Conservation (phyloP, 2,329 filamentous ascomycete genomes). For the Botryosphaeria agaves region DNA sequence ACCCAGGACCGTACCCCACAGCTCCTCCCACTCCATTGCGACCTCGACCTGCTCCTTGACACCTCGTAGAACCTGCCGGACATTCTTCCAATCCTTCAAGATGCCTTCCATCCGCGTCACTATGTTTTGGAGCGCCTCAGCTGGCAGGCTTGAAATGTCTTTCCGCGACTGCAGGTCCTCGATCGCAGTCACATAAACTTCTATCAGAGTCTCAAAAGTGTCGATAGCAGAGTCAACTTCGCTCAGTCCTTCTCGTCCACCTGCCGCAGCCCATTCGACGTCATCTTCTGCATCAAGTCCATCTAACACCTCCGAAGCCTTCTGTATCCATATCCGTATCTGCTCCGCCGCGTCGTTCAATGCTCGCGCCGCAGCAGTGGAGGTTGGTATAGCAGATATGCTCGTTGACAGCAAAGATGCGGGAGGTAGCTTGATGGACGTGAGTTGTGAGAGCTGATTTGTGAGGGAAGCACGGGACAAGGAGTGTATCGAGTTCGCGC, state of each 20-base stretch:
- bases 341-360: slow-evolving; percentile 79
- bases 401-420: slow-evolving; percentile 67
- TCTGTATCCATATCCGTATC: slow-evolving; percentile 84
- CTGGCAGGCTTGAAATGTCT: slow-evolving; percentile 56
- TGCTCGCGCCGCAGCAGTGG: slow-evolving; percentile 65
- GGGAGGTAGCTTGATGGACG: slow-evolving; percentile 75
- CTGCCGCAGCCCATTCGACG: slow-evolving; percentile 87
- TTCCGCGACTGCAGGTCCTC: slow-evolving; percentile 67
- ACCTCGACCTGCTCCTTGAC: slow-evolving; percentile 88
- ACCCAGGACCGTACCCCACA: slow-evolving; percentile 85
- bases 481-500: slow-evolving; percentile 81
- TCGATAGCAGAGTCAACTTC: slow-evolving; percentile 53
- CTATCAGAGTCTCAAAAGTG: slow-evolving; percentile 76
- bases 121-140: slow-evolving; percentile 54
- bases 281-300: slow-evolving; percentile 92
- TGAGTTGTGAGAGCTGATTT: slow-evolving; percentile 82
- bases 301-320: slow-evolving; percentile 74
- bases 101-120: slow-evolving; percentile 84
- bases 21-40: slow-evolving; percentile 97
- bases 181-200: slow-evolving; percentile 86
- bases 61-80: slow-evolving; percentile 56
- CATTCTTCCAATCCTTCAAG: slow-evolving; percentile 66
- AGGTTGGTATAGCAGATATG: slow-evolving; percentile 71
- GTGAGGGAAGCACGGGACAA: slow-evolving; percentile 84
- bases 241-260: slow-evolving; percentile 63